These are phyloP conservation scores for Eustoma russellianum DNA, from an alignment of 257 asterid species.

Conservation along the genomic window DNA sequence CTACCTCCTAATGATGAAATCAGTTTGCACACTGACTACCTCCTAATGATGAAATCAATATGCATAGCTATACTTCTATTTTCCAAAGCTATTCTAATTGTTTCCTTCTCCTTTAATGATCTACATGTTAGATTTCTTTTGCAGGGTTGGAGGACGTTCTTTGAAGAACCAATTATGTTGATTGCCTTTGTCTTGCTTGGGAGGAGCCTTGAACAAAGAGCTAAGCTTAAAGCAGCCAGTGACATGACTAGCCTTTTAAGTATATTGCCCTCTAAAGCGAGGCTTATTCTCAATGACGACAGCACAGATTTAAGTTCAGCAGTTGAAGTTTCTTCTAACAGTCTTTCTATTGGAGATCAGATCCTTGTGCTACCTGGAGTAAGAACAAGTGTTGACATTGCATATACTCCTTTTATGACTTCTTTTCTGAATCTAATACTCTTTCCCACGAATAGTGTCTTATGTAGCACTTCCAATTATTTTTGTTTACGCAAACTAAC, in stretches of 20 bases:
- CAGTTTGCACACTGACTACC: not conserved
- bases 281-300: slow-evolving; percentile 59
- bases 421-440: no score
- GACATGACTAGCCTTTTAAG: slow-evolving; percentile 95
- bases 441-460: no score
- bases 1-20: not conserved
- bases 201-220: slow-evolving; percentile 96
- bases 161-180: slow-evolving; percentile 98
- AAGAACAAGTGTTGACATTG: slow-evolving; percentile 27
- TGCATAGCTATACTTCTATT: no score
- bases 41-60: no score
- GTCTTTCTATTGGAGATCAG: slow-evolving; percentile 91
- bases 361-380: slow-evolving; percentile 93
- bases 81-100: not conserved
- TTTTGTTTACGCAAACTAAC: no score
- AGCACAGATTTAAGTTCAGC: slow-evolving; percentile 45
- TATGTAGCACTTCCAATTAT: no score
- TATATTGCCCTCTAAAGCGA: slow-evolving; percentile 92
- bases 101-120: not conserved
- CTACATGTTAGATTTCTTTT: slow-evolving; percentile 18
- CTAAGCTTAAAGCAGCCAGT: slow-evolving; percentile 91
- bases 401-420: not conserved
- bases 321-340: slow-evolving; percentile 78
- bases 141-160: slow-evolving; percentile 97
- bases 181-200: slow-evolving; percentile 96